These are phyloP conservation scores for Monosporozyma aquatica DNA, from an alignment of 805 yeast genomes.

Conservation along the genomic window DNA sequence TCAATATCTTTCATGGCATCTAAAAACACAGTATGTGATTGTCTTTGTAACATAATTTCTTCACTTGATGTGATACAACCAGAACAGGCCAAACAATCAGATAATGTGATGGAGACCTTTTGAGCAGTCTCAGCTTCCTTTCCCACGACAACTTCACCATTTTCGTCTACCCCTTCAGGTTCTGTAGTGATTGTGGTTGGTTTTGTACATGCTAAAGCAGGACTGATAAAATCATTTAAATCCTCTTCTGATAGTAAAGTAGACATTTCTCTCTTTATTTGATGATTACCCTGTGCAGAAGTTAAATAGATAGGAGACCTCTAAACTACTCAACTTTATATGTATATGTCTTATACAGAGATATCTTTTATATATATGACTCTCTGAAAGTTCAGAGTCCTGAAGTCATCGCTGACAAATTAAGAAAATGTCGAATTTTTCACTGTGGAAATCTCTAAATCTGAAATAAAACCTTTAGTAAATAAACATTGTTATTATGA, in stretches of 20 bases:
- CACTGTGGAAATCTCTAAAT: neutral
- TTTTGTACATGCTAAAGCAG: constrained; percentile 90
- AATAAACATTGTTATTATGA: too few relatives aligned
- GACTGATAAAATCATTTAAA: constrained; percentile 86
- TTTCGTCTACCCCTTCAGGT: constrained; percentile 4
- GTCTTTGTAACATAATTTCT: constrained; percentile 82
- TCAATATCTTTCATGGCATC: constrained; percentile 33
- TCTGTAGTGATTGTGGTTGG: constrained; percentile 44
- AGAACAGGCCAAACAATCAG: constrained; percentile 92
- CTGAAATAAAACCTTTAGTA: too few relatives aligned
- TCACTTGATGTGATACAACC: constrained; percentile 98
- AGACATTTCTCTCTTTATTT: constrained; percentile 45
- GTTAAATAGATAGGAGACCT: neutral
- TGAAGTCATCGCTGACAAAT: constrained; percentile 2
- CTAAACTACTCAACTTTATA: neutral
- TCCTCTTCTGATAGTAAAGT: constrained; percentile 84
- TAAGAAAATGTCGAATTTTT: neutral
- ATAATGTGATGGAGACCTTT: constrained; percentile 79
- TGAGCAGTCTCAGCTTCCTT: constrained; percentile 48
- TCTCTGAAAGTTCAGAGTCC: too few relatives aligned
- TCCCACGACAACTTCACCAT: constrained; percentile 57
- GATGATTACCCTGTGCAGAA: neutral
- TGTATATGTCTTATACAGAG: too few relatives aligned
- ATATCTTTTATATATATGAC: too few relatives aligned
- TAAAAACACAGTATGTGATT: constrained; percentile 73